These are phyloP conservation scores for Spathaspora girioi DNA, from an alignment of 805 yeast species.

Conservation along the genomic window DNA sequence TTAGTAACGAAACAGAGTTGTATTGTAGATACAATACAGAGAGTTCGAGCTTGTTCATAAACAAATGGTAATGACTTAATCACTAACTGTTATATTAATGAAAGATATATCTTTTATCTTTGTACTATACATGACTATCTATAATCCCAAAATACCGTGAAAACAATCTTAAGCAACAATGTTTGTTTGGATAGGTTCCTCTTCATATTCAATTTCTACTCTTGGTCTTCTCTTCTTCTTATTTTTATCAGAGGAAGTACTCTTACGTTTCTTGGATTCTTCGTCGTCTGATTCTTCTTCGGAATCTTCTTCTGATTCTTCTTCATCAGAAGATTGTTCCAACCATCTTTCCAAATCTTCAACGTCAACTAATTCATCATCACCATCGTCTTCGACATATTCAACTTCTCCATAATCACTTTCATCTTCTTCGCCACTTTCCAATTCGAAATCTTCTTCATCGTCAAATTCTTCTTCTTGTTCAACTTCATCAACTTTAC, in stretches of 20 bases:
- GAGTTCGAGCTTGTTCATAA: too few relatives aligned
- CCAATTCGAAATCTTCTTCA: constrained; percentile 50
- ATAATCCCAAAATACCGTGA: not conserved
- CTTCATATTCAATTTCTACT: constrained; percentile 81
- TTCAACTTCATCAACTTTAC: constrained; percentile 51
- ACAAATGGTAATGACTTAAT: too few relatives aligned
- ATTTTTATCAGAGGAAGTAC: constrained; percentile 31
- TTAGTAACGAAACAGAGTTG: too few relatives aligned
- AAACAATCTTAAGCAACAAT: constrained; percentile 18
- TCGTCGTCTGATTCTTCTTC: constrained; percentile 33
- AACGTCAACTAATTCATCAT: constrained; percentile 84
- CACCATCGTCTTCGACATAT: constrained; percentile 87
- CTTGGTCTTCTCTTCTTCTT: constrained; percentile 62
- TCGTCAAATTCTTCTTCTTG: constrained; percentile 67
- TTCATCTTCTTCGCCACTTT: constrained; percentile 47
- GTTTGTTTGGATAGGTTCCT: constrained; percentile 31
- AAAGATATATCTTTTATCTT: not conserved
- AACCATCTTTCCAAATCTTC: constrained; percentile 93
- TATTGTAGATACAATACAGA: not conserved
- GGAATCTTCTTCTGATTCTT: constrained; percentile 32
- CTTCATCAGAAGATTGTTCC: constrained; percentile 37
- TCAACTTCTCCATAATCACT: constrained; percentile 75
- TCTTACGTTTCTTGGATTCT: constrained; percentile 20
- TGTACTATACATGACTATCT: not conserved
- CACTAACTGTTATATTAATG: not conserved